Percentiles rank a stretch among this genome's conserved stretches.
Evolutionary conservation across 768 basidiomycete species (phyloP).

Genomic region (Tubosaeta brunneosetosa): DNA sequence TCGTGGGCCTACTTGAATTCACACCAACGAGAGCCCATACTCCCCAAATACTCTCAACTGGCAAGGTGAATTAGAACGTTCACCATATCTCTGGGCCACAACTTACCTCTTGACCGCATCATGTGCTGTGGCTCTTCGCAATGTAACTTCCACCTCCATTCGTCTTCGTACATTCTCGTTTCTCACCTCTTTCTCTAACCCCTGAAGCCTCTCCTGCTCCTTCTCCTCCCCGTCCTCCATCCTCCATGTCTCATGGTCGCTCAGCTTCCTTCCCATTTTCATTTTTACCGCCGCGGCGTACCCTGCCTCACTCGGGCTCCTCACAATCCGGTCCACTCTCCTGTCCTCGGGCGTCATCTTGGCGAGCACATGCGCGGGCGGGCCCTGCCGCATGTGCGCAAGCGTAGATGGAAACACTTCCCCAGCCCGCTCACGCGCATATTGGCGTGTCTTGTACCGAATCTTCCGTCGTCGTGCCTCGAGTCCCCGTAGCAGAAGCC

Average conservation of each 20-base stretch:
- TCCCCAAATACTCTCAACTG: not conserved
- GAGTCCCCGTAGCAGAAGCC: constrained; percentile 45
- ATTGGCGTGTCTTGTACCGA: constrained; percentile 60
- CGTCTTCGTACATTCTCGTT: constrained; percentile 28
- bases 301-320: constrained; percentile 59
- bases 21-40: not conserved
- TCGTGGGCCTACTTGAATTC: not conserved
- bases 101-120: constrained; percentile 4
- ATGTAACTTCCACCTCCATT: not conserved
- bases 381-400: constrained; percentile 46
- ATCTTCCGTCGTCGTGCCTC: constrained; percentile 58
- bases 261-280: constrained; percentile 47
- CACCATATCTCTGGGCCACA: not conserved
- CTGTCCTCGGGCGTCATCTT: constrained; percentile 48
- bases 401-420: constrained; percentile 50
- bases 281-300: constrained; percentile 66
- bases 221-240: constrained; percentile 30
- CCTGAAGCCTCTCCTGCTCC: constrained; percentile 24
- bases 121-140: not conserved
- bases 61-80: not conserved
- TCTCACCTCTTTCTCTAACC: constrained; percentile 23
- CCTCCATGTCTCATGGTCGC: constrained; percentile 31
- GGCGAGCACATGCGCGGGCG: constrained; percentile 57
- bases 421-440: constrained; percentile 57
- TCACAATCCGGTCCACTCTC: constrained; percentile 45